phyloP scores from a whole-genome alignment of 345 rosid genomes.

The Passiflora organensis region DNA sequence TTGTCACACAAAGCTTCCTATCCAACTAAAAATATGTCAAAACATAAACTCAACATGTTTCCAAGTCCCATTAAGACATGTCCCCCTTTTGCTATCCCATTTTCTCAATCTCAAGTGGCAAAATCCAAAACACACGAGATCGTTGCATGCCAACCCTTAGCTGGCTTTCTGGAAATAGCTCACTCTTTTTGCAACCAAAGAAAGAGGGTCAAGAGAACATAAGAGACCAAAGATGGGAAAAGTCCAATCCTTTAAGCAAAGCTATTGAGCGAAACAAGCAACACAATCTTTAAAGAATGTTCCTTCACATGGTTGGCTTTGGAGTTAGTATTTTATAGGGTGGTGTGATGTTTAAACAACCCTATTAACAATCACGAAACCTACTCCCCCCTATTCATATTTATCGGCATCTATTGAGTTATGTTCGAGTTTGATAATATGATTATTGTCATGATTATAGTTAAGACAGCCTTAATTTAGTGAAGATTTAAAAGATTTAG shows the following conservation, averaged over 20 bases:
- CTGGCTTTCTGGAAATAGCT: neutral
- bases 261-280: conserved; percentile 8
- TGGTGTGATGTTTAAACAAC: conserved; percentile 6
- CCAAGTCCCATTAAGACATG: conserved; percentile 23
- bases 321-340: conserved; percentile 9
- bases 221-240: neutral
- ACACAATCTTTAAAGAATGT: conserved; percentile 29
- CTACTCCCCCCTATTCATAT: conserved; percentile 7
- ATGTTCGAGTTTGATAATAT: conserved; percentile 1
- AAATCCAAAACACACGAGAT: conserved; percentile 14
- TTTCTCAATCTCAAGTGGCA: neutral
- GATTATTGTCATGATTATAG: conserved; percentile 1
- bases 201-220: neutral
- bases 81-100: conserved; percentile 3
- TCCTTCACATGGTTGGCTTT: conserved; percentile 31
- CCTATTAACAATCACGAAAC: conserved; percentile 22
- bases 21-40: conserved; percentile 9
- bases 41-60: conserved; percentile 27
- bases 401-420: neutral
- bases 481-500: neutral
- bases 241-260: neutral
- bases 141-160: conserved; percentile 5
- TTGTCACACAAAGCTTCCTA: conserved; percentile 1
- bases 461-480: neutral
- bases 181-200: neutral